These are phyloP conservation scores for Saitozyma sp. DNA, from an alignment of 768 basidiomycete genomes.

Conservation along the genomic window DNA sequence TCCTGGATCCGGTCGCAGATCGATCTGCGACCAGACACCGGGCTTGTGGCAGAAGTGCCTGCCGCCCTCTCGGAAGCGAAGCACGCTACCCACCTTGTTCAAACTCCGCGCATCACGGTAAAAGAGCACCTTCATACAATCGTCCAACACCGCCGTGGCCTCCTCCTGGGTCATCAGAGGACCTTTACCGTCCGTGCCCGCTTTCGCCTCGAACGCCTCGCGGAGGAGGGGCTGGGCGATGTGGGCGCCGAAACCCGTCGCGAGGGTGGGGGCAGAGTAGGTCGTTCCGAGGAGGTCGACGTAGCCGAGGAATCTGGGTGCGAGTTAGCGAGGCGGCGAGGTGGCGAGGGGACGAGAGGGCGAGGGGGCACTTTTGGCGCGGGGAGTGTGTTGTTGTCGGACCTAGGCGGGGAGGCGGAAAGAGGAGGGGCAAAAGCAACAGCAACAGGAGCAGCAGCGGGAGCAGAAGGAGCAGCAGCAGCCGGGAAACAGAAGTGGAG, in stretches of 20 bases:
- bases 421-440: too few species aligned
- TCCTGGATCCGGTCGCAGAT: too few species aligned
- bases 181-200: slow-evolving; percentile 57
- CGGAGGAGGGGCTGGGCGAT: slow-evolving; percentile 91
- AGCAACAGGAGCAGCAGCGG: too few species aligned
- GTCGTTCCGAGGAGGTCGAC: slow-evolving; percentile 97
- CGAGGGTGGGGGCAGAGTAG: slow-evolving; percentile 86
- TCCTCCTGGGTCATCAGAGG: slow-evolving; percentile 69
- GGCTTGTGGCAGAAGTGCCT: not conserved
- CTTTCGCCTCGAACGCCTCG: slow-evolving; percentile 80
- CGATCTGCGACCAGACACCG: too few species aligned
- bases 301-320: slow-evolving; percentile 77
- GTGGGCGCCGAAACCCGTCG: slow-evolving; percentile 90
- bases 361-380: too few species aligned
- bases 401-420: too few species aligned
- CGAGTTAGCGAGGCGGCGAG: too few species aligned
- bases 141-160: slow-evolving; percentile 73
- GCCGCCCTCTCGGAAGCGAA: not conserved
- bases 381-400: too few species aligned
- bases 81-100: slow-evolving; percentile 70
- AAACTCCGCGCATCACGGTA: slow-evolving; percentile 94
- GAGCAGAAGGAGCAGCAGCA: too few species aligned
- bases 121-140: slow-evolving; percentile 88
- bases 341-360: too few species aligned
- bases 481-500: too few species aligned